Evolutionary conservation across 1,284 basidiomycete genomes (phyloP), one percentile per base, ranked within the genome.

Genomic region (Irpex lacteus): DNA sequence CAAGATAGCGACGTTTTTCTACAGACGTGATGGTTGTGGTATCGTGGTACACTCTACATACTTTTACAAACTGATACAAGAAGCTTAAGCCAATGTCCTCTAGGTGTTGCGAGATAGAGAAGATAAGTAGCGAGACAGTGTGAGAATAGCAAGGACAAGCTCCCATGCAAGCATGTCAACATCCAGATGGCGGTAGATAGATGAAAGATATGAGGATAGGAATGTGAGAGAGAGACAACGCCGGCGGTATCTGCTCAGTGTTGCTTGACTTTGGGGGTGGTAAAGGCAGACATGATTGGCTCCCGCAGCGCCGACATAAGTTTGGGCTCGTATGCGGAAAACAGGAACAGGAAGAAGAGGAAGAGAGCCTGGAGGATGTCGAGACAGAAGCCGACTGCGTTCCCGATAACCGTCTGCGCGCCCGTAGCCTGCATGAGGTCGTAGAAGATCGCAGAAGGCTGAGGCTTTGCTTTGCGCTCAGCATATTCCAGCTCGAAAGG

Each of bases 331-430:
- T 56, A 56, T 34, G 54, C 54, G 34, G 54, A 56, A 36, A 56
- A 56, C 9, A 56, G 54, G 54, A 56, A 56, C 9, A 56, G 54
- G 54, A 56, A 56, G 54, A 56, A 56, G 11, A 56, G 54, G 54
- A 56, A 56, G 13, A 56, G 54, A 18, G 54, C 54, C 32, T 56
- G 54, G 9, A 56, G 54, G 19, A 56, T 56, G n/a, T 56, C 54
- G 7, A 56, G 34, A 26, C 54, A 56, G 54, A 56, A 56, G 54
- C 54, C 54, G 26, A 56, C 8, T 34, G 54, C 18, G 32, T 56
- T 56, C 26, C 54, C 54, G 18, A 56, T 56, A 4, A 56, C 54
- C 26, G 54, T 56, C 32, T 56, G 54, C 0, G 54, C 54, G 4
- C 54, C 54, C 21, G 54, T 18, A 8, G 13, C 13, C 13, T 56